A percentile compares a stretch with the other conserved stretches of the same genome.
Conservation (phyloP, 139 green algal genomes). For the Coelastrella sp. region DNA sequence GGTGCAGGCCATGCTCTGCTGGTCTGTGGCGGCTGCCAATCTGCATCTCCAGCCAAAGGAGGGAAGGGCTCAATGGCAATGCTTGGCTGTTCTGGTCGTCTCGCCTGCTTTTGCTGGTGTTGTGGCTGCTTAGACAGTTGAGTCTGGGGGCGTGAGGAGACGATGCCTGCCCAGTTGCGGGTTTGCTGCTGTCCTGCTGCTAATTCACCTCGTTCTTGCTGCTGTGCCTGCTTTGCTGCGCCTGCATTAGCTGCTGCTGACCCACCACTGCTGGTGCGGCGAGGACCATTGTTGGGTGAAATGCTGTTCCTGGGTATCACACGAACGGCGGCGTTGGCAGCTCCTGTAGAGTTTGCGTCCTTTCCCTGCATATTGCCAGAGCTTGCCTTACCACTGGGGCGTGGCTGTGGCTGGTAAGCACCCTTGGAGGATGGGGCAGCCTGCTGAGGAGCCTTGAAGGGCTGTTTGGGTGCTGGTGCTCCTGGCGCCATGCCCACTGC, state of each 20-base stretch:
- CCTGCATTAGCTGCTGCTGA: neutral
- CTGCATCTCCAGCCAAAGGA: neutral
- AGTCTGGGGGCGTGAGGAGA: neutral
- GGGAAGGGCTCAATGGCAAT: slow-evolving; percentile 5
- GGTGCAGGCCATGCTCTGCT: neutral
- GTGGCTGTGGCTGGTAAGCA: neutral
- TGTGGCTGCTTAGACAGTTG: neutral
- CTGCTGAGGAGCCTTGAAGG: neutral
- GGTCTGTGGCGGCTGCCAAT: neutral
- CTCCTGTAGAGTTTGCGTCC: neutral
- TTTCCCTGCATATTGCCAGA: neutral
- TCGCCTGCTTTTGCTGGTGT: neutral
- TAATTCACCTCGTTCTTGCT: neutral
- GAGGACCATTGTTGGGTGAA: neutral
- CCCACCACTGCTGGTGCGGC: neutral
- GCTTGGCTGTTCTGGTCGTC: neutral
- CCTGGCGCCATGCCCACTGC: neutral
- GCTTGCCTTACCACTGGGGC: neutral
- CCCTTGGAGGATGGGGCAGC: neutral
- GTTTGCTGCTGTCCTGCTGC: slow-evolving; percentile 5
- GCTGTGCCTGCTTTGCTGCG: neutral
- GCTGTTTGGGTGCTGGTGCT: neutral
- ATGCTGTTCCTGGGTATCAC: neutral
- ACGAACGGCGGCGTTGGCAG: neutral
- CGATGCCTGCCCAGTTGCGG: neutral